Conservation (phyloP, 225 moss, liverwort and hornwort genomes). For the Physcomitrellopsis africana region DNA sequence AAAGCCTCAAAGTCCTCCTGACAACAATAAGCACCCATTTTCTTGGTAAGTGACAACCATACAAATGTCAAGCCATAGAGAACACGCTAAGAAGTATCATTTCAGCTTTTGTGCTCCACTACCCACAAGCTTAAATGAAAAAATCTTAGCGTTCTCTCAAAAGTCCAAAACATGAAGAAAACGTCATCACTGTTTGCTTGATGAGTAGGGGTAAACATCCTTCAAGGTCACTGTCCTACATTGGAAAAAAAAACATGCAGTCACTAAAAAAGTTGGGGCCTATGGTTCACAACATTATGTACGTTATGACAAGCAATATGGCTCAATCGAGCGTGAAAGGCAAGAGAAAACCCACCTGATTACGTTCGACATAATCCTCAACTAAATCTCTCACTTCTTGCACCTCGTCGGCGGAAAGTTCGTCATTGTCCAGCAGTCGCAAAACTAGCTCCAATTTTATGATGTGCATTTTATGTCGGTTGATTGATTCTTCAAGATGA, state of each 20-base stretch:
- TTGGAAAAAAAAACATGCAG: neutral
- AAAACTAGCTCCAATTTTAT: slow-evolving; percentile 84
- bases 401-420: slow-evolving; percentile 91
- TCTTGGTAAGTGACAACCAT: slow-evolving; percentile 13
- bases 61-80: slow-evolving; percentile 11
- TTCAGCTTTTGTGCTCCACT: slow-evolving; percentile 12
- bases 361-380: slow-evolving; percentile 97
- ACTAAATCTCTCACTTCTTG: slow-evolving; percentile 84
- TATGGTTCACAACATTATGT: neutral
- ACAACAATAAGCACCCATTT: slow-evolving; percentile 32
- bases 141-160: slow-evolving; percentile 9
- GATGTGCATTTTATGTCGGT: slow-evolving; percentile 85
- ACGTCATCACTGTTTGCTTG: slow-evolving; percentile 8
- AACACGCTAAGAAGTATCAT: slow-evolving; percentile 13
- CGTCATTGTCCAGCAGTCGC: slow-evolving; percentile 95
- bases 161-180: neutral
- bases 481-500: slow-evolving; percentile 91
- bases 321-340: slow-evolving; percentile 5
- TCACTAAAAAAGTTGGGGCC: slow-evolving; percentile 1
- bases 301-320: neutral
- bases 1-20: slow-evolving; percentile 94
- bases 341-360: slow-evolving; percentile 65
- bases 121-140: slow-evolving; percentile 14
- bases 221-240: neutral
- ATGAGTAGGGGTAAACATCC: neutral